Base-by-base conservation (phyloP, 441 rosid genomes). In the Pelargonium fulgidum region DNA sequence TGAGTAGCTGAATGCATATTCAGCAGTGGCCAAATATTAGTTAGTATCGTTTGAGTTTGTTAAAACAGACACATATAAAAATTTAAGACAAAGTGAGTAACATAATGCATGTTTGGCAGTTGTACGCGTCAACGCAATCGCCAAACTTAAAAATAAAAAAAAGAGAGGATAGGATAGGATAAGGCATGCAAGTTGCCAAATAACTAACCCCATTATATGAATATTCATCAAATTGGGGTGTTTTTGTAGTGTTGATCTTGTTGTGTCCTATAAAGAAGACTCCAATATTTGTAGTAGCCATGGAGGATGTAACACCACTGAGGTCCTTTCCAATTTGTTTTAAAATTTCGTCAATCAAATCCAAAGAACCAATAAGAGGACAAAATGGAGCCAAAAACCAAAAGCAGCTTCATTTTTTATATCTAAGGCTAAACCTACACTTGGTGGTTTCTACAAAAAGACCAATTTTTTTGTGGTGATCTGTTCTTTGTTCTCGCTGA, bases 251-350 rank as follows among this genome's bases (percentile, higher is more conserved):
- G 19, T 5, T 50, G 7, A 52, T 14, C 7, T 26, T 26, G 33
- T 26, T 26, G 33, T 26, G 33, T 26, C 33, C 33, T 26, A 14
- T 14, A 52, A n/a, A n/a, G 14, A 52, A 48, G 14, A 14, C n/a
- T n/a, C 20, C 19, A 52, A 52, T 20, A 52, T 14, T 14, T 5
- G 20, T 1, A 52, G 16, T 52, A 52, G 59, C 59, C 59, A 16
- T 52, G 59, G 59, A 26, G 33, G 19, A 52, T 14, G 59, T 19
- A 52, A 52, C 59, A 52, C 59, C 59, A 52, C 20, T 52, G 20
- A 52, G 22, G 59, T 1, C 17, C 19, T 52, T n/a, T 20, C 59
- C 59, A 52, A 52, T 52, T 13, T 50, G 58, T 2, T 50, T 13
- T n/a, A 1, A 3, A 13, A 1, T 13, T 50, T 50, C 7, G 7